Base-by-base conservation (phyloP, 176 grass and related monocot genomes). In the Cocos nucifera region DNA sequence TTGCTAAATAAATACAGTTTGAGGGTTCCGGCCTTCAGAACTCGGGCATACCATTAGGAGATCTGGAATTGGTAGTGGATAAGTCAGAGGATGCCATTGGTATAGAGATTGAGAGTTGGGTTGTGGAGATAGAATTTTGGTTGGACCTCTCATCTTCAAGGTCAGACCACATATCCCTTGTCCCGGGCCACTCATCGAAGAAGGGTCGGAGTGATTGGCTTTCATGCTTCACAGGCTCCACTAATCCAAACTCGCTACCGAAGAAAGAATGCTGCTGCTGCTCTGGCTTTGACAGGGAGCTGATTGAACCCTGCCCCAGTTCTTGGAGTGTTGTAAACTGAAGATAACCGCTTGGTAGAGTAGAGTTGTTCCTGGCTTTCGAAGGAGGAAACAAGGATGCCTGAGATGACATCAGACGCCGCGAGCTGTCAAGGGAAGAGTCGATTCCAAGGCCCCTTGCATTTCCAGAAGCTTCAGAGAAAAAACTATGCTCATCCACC, bases 81-180 rank as follows among this genome's bases (percentile, higher is more conserved):
- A 95, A 95, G 65, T 87, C 86, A 9, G 86, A 90, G 16, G 69
- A 76, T 0, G 77, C 69, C 72, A 90, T 77, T 3, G 86, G 85
- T 6, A 96, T 85, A 66, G 91, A 96, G 49, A 95, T 90, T 17
- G 91, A 96, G 24, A 96, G 83, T 63, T 90, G 80, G 17, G 91
- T 96, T 17, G 91, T 77, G 9, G 86, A 82, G 72, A 87, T 82
- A 8, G 81, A 77, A 29, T 53, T 51, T 8, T 63, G 75, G 75
- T 53, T 64, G 1, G 61, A 53, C 64, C 54, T 95, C 53, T 83
- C 78, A 19, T 78, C 80, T 3, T 61, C 61, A 17, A 84, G 69
- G 48, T 95, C 89, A 8, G 82, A 17, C 85, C 85, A 95, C 17
- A 79, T 83, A 61, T 77, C 79, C 54, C 76, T 83, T 10, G 79